These are phyloP conservation scores for Neurospora sp. DNA, from an alignment of 2,329 filamentous ascomycete species.

Conservation along the genomic window DNA sequence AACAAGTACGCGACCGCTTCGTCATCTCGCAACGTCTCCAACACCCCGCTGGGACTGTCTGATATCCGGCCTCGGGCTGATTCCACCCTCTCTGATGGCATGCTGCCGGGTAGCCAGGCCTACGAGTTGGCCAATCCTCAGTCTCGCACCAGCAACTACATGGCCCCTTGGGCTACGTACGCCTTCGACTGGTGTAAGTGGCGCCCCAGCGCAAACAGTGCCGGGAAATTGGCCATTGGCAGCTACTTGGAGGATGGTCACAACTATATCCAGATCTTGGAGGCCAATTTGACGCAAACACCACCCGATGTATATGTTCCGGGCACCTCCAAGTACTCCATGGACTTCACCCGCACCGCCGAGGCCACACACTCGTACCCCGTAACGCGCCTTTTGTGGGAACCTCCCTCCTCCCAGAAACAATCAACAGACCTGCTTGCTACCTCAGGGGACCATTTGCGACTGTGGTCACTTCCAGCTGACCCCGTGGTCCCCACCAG, in stretches of 20 bases:
- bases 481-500: slow-evolving; percentile 44
- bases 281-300: slow-evolving; percentile 69
- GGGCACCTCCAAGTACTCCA: slow-evolving; percentile 60
- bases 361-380: slow-evolving; percentile 98
- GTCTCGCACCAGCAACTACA: slow-evolving; percentile 77
- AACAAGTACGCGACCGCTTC: slow-evolving; percentile 46
- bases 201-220: slow-evolving; percentile 69
- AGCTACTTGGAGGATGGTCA: slow-evolving; percentile 97
- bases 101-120: slow-evolving; percentile 46
- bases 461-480: slow-evolving; percentile 83
- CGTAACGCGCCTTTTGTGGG: slow-evolving; percentile 90
- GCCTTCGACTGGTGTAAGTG: slow-evolving; percentile 99
- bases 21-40: slow-evolving; percentile 57
- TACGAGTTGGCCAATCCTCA: slow-evolving; percentile 58
- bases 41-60: slow-evolving; percentile 81
- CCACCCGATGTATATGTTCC: slow-evolving; percentile 59
- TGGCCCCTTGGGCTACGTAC: slow-evolving; percentile 91
- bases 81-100: slow-evolving; percentile 64
- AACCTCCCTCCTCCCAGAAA: slow-evolving; percentile 89
- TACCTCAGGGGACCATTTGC: slow-evolving; percentile 88
- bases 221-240: slow-evolving; percentile 87
- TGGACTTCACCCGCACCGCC: slow-evolving; percentile 89
- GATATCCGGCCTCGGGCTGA: slow-evolving; percentile 86
- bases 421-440: slow-evolving; percentile 90
- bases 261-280: slow-evolving; percentile 99